A percentile compares a stretch with the other conserved stretches of the same genome.
phyloP scores from a whole-genome alignment of 768 basidiomycete species.

The Termitomyces heimii region DNA sequence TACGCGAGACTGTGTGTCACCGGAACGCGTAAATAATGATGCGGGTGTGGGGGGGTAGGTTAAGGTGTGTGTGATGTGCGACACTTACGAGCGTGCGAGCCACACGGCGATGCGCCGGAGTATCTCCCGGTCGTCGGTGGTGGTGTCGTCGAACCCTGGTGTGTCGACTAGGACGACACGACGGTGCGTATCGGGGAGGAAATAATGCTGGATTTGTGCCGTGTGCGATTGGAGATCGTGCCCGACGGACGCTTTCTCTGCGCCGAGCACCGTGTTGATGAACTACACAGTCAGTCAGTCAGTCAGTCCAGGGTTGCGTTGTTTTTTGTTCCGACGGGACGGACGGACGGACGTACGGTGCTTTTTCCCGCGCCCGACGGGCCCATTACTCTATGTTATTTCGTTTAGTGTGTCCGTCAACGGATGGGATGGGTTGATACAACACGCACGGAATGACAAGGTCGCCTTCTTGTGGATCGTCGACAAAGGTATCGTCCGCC shows the following conservation, averaged over 20 bases:
- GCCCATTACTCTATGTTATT: constrained; percentile 13
- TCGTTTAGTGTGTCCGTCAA: no score
- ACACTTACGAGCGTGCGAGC: constrained; percentile 13
- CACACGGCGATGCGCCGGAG: constrained; percentile 14
- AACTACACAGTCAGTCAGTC: not conserved
- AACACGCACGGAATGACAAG: constrained; percentile 15
- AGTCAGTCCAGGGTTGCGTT: no score
- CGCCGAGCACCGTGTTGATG: constrained; percentile 2
- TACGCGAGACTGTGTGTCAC: no score
- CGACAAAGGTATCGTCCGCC: constrained; percentile 6
- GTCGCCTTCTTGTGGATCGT: constrained; percentile 4
- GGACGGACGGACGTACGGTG: constrained; percentile 11
- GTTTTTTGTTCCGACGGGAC: no score
- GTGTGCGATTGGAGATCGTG: constrained; percentile 9
- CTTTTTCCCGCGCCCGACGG: constrained; percentile 17
- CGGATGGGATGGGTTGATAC: no score
- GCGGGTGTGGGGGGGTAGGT: no score
- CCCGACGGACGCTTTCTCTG: constrained; percentile 2
- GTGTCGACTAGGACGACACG: constrained; percentile 16
- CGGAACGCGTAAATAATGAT: no score
- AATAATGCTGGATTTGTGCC: constrained; percentile 4
- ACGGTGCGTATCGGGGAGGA: constrained; percentile 2
- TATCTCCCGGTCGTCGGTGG: constrained; percentile 10
- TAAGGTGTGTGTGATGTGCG: no score
- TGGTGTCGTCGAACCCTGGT: constrained; percentile 18